phyloP scores from a whole-genome alignment of 75 land plant species.

The Pinus tabuliformis region DNA sequence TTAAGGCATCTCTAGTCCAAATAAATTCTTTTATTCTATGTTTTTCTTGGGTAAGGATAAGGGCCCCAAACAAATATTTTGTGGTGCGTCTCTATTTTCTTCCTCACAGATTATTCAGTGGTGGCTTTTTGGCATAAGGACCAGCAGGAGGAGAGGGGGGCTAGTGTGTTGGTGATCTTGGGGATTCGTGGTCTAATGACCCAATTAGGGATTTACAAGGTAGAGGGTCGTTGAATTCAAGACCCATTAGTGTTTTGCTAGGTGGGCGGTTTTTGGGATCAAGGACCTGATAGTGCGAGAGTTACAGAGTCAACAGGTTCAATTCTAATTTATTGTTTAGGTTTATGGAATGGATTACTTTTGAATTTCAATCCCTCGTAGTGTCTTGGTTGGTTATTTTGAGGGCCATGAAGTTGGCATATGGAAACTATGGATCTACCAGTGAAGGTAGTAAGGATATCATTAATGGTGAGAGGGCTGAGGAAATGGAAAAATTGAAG shows the following conservation, averaged over 20 bases:
- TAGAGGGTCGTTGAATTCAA: not conserved
- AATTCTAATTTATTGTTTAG: not conserved
- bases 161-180: not conserved
- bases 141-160: not conserved
- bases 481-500: constrained; percentile 3
- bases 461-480: not conserved
- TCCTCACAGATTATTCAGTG: not conserved
- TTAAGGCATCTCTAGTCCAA: no score
- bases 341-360: not conserved
- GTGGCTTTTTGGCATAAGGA: not conserved
- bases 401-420: not conserved
- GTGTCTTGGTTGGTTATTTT: not conserved
- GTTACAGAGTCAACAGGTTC: no score
- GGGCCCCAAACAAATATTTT: no score
- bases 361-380: not conserved
- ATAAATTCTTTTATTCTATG: no score
- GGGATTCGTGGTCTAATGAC: not conserved
- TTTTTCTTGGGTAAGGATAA: no score
- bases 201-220: not conserved
- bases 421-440: not conserved
- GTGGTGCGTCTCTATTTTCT: not conserved
- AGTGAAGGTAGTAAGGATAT: not conserved
- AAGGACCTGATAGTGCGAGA: not conserved
- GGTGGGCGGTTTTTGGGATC: not conserved
- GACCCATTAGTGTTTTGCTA: not conserved